Base-by-base conservation (phyloP, 2,329 filamentous ascomycete species). In the Cladosporium halotolerans region DNA sequence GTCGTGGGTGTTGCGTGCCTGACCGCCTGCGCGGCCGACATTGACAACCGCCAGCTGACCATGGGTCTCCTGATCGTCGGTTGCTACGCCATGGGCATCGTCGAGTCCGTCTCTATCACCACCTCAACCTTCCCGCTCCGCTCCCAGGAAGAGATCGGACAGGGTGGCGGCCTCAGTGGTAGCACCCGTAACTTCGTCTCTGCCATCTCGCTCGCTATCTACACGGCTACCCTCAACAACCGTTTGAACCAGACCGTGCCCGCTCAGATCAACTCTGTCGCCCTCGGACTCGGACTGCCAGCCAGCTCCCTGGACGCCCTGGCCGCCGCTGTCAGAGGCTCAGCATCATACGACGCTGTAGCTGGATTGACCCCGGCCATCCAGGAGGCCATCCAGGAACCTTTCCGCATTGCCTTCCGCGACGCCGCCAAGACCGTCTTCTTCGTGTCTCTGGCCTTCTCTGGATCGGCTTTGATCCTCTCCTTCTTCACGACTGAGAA, bases 51-150 rank as follows among this genome's bases (percentile, higher is more conserved):
- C 10, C 16, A 50, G 14, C 55, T 61, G 18, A 63, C 60, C 8
- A 43, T 56, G 34, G 60, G 57, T 19, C 53, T 63, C 28, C 49
- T 63, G 9, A 58, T 63, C 31, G 54, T 56, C 16, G 61, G 61
- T 13, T 51, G 55, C 5, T 62, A 58, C 40, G 57, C 60, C 3
- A 60, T 61, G 39, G 61, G 61, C 6, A 58, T 63, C 16, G 60
- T 63, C 7, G 60, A 62, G 31, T 56, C 57, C 9, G 57, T 61
- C 36, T 58, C 61, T 4, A 62, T 60, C 46, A 62, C 60, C 2
- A 63, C 61, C 5, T 59, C 61, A 3, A 62, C 60, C 13, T 63
- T 63, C 51, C 61, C 61, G 18, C 58, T 63, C 13, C 57, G 61
- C 11, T 60, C 59, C 1, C 61, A 63, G 50, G 60, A 63, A 42